phyloP scores from a whole-genome alignment of 2,329 filamentous ascomycete species.

The Pseudogymnoascus sp. region DNA sequence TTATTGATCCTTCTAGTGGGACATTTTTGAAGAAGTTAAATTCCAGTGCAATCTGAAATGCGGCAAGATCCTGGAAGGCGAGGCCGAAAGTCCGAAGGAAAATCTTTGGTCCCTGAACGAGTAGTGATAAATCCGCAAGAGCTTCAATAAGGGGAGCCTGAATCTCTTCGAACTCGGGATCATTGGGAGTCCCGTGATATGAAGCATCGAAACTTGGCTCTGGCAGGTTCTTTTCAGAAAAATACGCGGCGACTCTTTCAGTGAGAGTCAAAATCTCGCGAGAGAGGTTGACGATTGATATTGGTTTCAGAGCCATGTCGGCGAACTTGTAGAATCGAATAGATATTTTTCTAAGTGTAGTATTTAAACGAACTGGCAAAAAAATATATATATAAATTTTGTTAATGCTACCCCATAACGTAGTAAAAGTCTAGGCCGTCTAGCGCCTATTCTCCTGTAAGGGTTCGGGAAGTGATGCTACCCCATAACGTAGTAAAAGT shows the following conservation, averaged over 20 bases:
- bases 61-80: conserved; percentile 19
- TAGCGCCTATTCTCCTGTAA: too few relatives aligned
- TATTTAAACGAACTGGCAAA: not conserved
- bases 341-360: not conserved
- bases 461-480: too few relatives aligned
- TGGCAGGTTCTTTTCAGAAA: not conserved
- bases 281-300: not conserved
- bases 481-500: too few relatives aligned
- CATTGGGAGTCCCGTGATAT: not conserved
- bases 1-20: conserved; percentile 12
- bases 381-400: too few relatives aligned
- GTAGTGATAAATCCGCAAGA: too few relatives aligned
- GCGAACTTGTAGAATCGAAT: not conserved
- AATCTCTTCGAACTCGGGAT: not conserved
- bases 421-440: too few relatives aligned
- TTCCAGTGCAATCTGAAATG: conserved; percentile 20
- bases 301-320: not conserved
- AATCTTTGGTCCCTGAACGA: too few relatives aligned
- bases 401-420: too few relatives aligned
- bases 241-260: not conserved
- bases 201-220: not conserved
- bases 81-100: conserved; percentile 11
- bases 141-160: not conserved
- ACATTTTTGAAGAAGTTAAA: conserved; percentile 17
- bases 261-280: not conserved